These are phyloP conservation scores for Erythrophleum ivorense DNA, from an alignment of 331 rosid species.

Conservation along the genomic window DNA sequence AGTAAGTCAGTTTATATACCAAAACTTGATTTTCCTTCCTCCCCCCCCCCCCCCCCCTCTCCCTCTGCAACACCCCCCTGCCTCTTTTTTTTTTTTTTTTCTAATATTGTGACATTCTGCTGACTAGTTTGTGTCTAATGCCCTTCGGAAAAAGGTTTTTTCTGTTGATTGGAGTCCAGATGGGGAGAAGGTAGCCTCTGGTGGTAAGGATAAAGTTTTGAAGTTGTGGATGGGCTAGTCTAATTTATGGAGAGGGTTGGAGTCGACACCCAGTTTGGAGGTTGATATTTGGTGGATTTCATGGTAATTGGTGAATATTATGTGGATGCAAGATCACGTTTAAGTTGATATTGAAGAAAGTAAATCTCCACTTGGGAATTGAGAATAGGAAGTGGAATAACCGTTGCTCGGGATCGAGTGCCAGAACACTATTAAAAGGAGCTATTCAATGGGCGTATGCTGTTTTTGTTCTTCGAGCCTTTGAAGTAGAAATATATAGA, in stretches of 20 bases:
- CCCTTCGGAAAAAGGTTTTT: conserved; percentile 62
- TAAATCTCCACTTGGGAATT: neutral
- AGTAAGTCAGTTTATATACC: conserved; percentile 51
- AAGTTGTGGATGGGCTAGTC: conserved; percentile 96
- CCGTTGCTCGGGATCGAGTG: conserved; percentile 26
- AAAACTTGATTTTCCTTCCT: neutral
- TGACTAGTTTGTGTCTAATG: conserved; percentile 22
- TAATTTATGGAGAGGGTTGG: conserved; percentile 8
- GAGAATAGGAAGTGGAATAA: conserved; percentile 1
- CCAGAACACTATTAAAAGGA: conserved; percentile 31
- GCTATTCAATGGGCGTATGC: conserved; percentile 4
- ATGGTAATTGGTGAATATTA: conserved; percentile 28
- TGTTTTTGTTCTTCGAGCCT: neutral
- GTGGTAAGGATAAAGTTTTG: conserved; percentile 92
- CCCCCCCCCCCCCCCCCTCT: too few relatives aligned
- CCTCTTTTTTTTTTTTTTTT: neutral
- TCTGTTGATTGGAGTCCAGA: conserved; percentile 99
- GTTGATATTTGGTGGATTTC: conserved; percentile 31
- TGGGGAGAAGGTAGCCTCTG: conserved; percentile 97
- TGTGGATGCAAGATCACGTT: conserved; percentile 12
- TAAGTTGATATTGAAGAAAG: conserved; percentile 24
- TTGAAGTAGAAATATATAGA: neutral
- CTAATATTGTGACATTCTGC: neutral
- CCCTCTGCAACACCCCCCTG: too few relatives aligned
- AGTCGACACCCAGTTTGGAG: neutral